A percentile compares a stretch with the other conserved stretches of the same genome.
phyloP scores from a whole-genome alignment of 148 eudicot genomes.

The Simmondsia chinensis region DNA sequence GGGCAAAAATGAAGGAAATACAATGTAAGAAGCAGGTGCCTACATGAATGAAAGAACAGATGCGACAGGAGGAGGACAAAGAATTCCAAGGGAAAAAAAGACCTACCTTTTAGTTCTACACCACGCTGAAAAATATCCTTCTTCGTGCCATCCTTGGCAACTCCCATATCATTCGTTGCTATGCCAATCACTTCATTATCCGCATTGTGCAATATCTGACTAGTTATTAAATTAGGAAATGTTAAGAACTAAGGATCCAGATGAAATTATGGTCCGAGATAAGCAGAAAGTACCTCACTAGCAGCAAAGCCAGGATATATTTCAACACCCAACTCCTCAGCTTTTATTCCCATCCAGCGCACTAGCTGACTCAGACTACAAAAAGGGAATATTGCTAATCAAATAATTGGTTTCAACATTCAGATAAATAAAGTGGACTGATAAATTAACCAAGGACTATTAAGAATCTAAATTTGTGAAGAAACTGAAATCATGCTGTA shows the following conservation, averaged over 20 bases:
- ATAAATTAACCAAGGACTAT: no score
- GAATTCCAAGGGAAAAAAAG: not conserved
- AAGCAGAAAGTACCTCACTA: slow-evolving; percentile 62
- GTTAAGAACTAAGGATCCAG: slow-evolving; percentile 8
- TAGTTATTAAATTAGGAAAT: slow-evolving; percentile 7
- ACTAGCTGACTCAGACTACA: slow-evolving; percentile 90
- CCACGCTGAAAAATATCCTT: slow-evolving; percentile 88
- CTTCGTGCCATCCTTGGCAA: slow-evolving; percentile 70
- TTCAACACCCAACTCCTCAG: slow-evolving; percentile 97
- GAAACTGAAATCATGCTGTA: no score
- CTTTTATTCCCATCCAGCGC: slow-evolving; percentile 83
- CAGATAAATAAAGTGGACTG: no score
- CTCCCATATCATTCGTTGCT: slow-evolving; percentile 96
- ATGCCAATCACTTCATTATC: slow-evolving; percentile 66
- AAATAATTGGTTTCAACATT: not conserved
- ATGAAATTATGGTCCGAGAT: not conserved
- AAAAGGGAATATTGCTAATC: slow-evolving; percentile 1
- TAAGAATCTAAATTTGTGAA: no score
- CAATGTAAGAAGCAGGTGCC: not conserved
- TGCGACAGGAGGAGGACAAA: not conserved
- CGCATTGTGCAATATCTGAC: slow-evolving; percentile 63
- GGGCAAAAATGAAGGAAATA: not conserved
- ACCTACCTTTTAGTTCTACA: slow-evolving; percentile 77
- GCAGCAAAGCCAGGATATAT: slow-evolving; percentile 99
- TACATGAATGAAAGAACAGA: not conserved